phyloP scores from a whole-genome alignment of 2,329 filamentous ascomycete genomes.

The Aspergillus fijiensis region DNA sequence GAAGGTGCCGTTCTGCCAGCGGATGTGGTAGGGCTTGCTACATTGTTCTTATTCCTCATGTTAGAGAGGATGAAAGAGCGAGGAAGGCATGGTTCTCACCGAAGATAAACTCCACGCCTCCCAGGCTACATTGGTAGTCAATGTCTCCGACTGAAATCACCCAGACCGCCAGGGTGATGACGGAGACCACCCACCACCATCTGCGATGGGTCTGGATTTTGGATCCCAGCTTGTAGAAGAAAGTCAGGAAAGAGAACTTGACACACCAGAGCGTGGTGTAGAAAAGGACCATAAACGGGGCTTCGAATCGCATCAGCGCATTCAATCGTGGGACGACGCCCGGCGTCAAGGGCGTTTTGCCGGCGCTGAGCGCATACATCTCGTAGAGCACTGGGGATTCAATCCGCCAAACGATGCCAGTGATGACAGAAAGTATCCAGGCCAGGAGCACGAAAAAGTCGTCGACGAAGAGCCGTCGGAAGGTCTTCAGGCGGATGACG shows the following conservation, averaged over 20 bases:
- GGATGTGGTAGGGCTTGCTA: neutral
- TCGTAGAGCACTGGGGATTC: neutral
- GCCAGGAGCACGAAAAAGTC: neutral
- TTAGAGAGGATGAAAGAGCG: neutral
- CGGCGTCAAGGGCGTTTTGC: neutral
- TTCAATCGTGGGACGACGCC: neutral
- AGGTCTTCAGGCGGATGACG: neutral
- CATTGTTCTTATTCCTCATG: neutral
- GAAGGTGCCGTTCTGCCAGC: neutral
- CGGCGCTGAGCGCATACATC: neutral
- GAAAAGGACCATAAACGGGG: neutral
- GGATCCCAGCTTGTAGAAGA: neutral
- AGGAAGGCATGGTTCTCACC: neutral
- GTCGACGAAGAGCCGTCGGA: constrained; percentile 1
- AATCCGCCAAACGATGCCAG: neutral
- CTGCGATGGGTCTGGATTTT: neutral
- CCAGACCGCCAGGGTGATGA: neutral
- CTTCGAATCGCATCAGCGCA: neutral
- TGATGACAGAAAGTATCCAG: neutral
- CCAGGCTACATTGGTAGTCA: neutral
- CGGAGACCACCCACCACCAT: neutral
- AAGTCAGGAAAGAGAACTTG: constrained; percentile 1
- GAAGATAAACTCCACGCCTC: neutral
- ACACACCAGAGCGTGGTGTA: neutral
- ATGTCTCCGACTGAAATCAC: neutral